Percentiles rank a stretch among this genome's conserved stretches.
Evolutionary conservation across 768 basidiomycete species (phyloP).

Genomic region (Hirschioporus abietinus): DNA sequence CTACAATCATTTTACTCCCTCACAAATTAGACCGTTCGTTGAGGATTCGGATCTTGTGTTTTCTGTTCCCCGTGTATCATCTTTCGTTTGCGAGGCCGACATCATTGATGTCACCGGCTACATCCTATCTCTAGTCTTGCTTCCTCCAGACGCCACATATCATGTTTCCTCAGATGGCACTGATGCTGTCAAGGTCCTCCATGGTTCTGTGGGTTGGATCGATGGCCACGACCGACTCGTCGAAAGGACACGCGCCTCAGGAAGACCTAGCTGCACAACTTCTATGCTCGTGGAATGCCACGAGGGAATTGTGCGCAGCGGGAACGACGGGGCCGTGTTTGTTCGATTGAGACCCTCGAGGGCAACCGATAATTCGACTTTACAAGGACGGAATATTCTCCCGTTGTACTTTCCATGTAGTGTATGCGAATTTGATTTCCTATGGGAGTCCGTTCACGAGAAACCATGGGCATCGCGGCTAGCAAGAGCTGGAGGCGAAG

Average conservation of each 20-base stretch:
- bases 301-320: conserved; percentile 4
- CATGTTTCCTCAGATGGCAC: conserved; percentile 2
- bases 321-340: conserved; percentile 4
- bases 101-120: conserved; percentile 3
- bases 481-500: not conserved
- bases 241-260: conserved; percentile 2
- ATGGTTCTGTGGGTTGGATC: not conserved
- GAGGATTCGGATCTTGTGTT: not conserved
- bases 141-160: not conserved
- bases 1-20: conserved; percentile 1
- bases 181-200: conserved; percentile 1
- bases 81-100: conserved; percentile 1
- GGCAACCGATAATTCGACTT: not conserved
- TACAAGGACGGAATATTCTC: not conserved
- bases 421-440: not conserved
- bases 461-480: conserved; percentile 1
- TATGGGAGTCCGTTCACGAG: not conserved
- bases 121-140: not conserved
- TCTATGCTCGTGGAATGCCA: conserved; percentile 4
- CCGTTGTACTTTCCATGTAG: not conserved
- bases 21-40: not conserved
- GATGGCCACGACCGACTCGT: conserved; percentile 1
- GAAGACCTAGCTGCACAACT: conserved; percentile 3
- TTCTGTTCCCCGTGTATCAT: not conserved
- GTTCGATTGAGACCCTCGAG: conserved; percentile 2